These are phyloP conservation scores for Bruguiera hainesii DNA, from an alignment of 441 rosid genomes.

Conservation along the genomic window DNA sequence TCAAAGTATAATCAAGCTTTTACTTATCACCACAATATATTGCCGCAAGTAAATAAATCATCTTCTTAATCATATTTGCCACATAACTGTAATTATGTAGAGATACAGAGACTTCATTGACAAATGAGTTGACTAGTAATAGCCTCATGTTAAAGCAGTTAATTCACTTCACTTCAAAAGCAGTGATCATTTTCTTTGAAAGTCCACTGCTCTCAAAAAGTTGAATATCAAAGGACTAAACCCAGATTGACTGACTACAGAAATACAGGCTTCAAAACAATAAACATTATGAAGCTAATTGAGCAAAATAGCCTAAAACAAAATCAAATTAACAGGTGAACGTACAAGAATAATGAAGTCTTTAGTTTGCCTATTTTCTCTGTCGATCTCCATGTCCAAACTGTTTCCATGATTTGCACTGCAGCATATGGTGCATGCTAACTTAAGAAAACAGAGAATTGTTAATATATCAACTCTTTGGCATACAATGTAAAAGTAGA, in stretches of 20 bases:
- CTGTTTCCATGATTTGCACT: slow-evolving; percentile 81
- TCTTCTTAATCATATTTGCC: too few relatives aligned
- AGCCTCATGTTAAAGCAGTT: too few relatives aligned
- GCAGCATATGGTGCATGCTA: slow-evolving; percentile 22
- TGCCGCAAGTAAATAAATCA: too few relatives aligned
- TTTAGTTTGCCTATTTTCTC: slow-evolving; percentile 64
- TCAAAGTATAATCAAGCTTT: not conserved
- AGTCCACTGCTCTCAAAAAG: slow-evolving; percentile 5
- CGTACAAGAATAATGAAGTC: slow-evolving; percentile 87
- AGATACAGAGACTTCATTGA: too few relatives aligned
- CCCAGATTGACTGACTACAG: not conserved
- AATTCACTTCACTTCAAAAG: not conserved
- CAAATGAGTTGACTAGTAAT: too few relatives aligned
- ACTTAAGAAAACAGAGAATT: slow-evolving; percentile 6
- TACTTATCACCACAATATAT: too few relatives aligned
- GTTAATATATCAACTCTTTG: slow-evolving; percentile 3
- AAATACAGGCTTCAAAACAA: too few relatives aligned
- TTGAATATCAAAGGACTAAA: not conserved
- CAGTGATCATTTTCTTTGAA: slow-evolving; percentile 1
- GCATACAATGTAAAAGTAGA: slow-evolving; percentile 12
- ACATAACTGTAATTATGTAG: too few relatives aligned
- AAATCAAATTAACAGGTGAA: slow-evolving; percentile 19
- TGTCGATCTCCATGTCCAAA: slow-evolving; percentile 71
- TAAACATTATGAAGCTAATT: not conserved
- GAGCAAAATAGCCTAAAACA: slow-evolving; percentile 10